Evolutionary conservation across 768 basidiomycete species (phyloP).

Genomic region (Asterophora parasitica): DNA sequence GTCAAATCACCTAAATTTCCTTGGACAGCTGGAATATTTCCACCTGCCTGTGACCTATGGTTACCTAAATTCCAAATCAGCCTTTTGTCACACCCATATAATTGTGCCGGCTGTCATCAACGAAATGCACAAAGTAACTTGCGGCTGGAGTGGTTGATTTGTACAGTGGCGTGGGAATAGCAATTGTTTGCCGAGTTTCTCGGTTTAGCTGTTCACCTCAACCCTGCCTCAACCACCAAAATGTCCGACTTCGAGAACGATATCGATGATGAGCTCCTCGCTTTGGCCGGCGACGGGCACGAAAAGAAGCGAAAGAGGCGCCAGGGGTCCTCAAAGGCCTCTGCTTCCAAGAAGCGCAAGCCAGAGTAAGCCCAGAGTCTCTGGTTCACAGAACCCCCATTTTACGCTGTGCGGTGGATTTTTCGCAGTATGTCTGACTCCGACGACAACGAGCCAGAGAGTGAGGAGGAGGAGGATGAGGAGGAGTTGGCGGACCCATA

Average conservation of each 20-base stretch:
- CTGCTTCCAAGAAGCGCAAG: conserved; percentile 64
- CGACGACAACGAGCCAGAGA: conserved; percentile 57
- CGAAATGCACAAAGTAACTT: no score
- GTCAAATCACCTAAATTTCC: no score
- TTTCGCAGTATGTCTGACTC: conserved; percentile 37
- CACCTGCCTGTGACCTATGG: no score
- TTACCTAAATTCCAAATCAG: no score
- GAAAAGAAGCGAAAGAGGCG: conserved; percentile 64
- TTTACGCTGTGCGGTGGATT: conserved; percentile 14
- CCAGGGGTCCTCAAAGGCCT: conserved; percentile 36
- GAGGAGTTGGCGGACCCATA: conserved; percentile 55
- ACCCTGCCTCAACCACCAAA: neutral
- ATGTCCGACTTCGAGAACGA: conserved; percentile 49
- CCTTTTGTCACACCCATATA: no score
- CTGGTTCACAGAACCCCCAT: conserved; percentile 7
- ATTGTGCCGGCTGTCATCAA: no score
- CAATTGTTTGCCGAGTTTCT: neutral
- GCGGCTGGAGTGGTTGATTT: no score
- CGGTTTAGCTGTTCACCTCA: neutral
- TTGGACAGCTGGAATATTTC: no score
- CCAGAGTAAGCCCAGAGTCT: conserved; percentile 50
- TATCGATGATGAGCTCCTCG: conserved; percentile 73
- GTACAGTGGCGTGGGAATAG: conserved; percentile 9
- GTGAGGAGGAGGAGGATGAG: conserved; percentile 51
- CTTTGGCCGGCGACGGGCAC: conserved; percentile 67